Evolutionary conservation across 2,329 filamentous ascomycete species (phyloP).

Genomic region (Colletotrichum tropicale): DNA sequence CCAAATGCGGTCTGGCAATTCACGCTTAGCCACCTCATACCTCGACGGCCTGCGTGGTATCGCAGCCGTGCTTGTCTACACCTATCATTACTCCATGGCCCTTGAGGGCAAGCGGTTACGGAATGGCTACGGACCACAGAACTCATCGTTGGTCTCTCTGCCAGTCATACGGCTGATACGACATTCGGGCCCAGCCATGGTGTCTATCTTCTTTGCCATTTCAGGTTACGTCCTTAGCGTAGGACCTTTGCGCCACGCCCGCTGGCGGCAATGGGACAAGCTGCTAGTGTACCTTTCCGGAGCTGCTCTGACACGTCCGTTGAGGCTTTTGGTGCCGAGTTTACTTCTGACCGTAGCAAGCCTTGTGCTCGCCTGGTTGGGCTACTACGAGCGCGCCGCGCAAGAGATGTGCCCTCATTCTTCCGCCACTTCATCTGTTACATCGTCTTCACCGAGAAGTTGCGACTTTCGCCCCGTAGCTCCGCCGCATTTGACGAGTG

Average conservation of each 20-base stretch:
- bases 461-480: background rate
- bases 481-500: background rate
- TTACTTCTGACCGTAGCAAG: background rate
- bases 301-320: background rate
- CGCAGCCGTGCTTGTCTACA: background rate
- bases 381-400: background rate
- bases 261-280: background rate
- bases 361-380: background rate
- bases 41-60: background rate
- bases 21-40: background rate
- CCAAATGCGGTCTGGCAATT: background rate
- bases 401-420: background rate
- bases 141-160: background rate
- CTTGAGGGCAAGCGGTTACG: background rate
- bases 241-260: background rate
- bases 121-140: background rate
- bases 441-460: background rate
- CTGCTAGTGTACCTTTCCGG: background rate
- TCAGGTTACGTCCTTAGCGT: background rate
- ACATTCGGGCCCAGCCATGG: background rate
- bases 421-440: background rate
- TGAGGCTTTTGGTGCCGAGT: background rate
- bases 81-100: background rate
- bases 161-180: background rate
- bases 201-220: background rate